Evolutionary conservation across 2,329 filamentous ascomycete genomes (phyloP), one percentile per base, ranked within the genome.

Genomic region (Botrytis paeoniae): DNA sequence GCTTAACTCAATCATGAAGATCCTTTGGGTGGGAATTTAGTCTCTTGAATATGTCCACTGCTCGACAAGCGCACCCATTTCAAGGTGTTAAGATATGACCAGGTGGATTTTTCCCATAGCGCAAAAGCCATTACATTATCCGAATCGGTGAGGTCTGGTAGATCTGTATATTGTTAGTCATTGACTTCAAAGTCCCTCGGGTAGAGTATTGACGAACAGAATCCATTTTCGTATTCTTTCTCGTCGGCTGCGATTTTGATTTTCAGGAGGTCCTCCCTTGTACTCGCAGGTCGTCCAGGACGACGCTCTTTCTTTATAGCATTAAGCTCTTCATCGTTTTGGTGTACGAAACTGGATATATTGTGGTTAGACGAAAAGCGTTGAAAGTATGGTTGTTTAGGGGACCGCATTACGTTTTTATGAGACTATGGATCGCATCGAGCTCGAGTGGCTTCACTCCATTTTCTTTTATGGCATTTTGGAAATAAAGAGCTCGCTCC

Each of bases 101-200:
- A 98, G 39, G 92, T 88, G 6, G 93, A 92, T 76, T 94, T 92
- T 93, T 94, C 92, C 93, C 94, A 98, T 35, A 86, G 85, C 75
- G 89, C 87, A 59, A 98, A 82, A 76, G 88, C 86, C 73, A 86
- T 83, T 69, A 93, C 83, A 77, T 91, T 94, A 65, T 90, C 87
- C 59, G 86, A 85, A 60, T 90, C 87, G 72, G 89, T 88, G 71
- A 98, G 84, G 80, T 98, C 93, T 0, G 95, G 95, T 59, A 97
- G 82, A 74, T 89, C 89, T 91, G 71, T 29, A 25, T 71, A 77
- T 75, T 77, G 78, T 77, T 43, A 69, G 73, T 25, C 41, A 4
- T 35, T 16, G 45, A 20, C 14, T 57, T 37, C 1, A 22, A 29
- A 32, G 22, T 51, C n/a, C 5, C 20, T 3, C 20, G 22, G 20